Evolutionary conservation across 805 yeast genomes (phyloP).

Genomic region (Wickerhamomyces chambardii): DNA sequence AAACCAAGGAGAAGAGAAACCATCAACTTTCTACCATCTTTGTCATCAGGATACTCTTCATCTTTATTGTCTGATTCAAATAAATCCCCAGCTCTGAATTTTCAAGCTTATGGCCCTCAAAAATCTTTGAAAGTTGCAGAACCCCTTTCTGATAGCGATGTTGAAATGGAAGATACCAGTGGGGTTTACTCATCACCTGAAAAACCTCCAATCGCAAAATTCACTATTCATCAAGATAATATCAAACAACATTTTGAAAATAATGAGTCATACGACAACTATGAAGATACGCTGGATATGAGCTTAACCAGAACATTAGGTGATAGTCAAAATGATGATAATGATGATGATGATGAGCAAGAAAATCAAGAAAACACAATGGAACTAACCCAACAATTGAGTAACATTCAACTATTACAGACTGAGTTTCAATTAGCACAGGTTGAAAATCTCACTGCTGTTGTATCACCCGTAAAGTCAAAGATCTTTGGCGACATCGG

Average conservation of each 20-base stretch:
- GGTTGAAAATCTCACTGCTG: no score
- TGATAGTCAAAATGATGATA: neutral
- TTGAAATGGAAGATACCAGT: conserved; percentile 17
- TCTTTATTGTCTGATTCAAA: neutral
- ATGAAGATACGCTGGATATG: conserved; percentile 13
- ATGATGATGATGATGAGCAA: conserved; percentile 10
- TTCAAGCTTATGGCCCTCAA: no score
- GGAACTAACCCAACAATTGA: conserved; percentile 18
- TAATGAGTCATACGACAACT: conserved; percentile 2
- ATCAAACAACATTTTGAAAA: neutral
- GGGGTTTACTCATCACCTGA: conserved; percentile 14
- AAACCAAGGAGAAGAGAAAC: conserved; percentile 19
- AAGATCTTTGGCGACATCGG: neutral
- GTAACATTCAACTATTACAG: conserved; percentile 10
- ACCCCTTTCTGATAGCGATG: conserved; percentile 19
- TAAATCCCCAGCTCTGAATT: no score
- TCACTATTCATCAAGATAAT: conserved; percentile 12
- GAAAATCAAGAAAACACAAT: conserved; percentile 15
- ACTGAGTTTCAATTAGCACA: neutral
- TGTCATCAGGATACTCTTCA: no score
- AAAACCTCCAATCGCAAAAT: conserved; percentile 4
- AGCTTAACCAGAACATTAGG: conserved; percentile 4
- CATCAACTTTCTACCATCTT: conserved; percentile 12
- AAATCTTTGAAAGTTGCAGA: no score
- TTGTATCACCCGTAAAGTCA: neutral